phyloP scores from a whole-genome alignment of 345 rosid species.

The Arabis hirsuta region DNA sequence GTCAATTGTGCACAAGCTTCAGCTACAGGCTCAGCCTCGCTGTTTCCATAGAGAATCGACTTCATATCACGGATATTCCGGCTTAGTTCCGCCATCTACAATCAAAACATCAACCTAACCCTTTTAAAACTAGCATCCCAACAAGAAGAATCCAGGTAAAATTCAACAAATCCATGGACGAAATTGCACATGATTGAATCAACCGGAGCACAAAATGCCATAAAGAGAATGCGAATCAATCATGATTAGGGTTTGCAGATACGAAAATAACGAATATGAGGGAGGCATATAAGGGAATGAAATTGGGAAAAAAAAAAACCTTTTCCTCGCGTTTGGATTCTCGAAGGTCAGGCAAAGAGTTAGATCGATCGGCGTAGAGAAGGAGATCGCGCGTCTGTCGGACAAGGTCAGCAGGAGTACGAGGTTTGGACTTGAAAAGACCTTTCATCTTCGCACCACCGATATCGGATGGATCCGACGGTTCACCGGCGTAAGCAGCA shows the following conservation, averaged over 20 bases:
- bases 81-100: conserved; percentile 83
- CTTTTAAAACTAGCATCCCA: not conserved
- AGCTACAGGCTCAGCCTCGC: conserved; percentile 93
- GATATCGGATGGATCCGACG: conserved; percentile 42
- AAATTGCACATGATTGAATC: not conserved
- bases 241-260: too few relatives aligned
- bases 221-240: not conserved
- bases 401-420: conserved; percentile 81
- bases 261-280: too few relatives aligned
- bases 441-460: conserved; percentile 69
- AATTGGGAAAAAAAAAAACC: conserved; percentile 36
- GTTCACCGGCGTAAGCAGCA: conserved; percentile 34
- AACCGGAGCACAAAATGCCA: not conserved
- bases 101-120: not conserved
- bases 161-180: conserved; percentile 6
- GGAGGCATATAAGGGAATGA: not conserved
- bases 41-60: conserved; percentile 86
- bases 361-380: conserved; percentile 49
- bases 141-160: not conserved
- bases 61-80: conserved; percentile 85
- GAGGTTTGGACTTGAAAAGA: conserved; percentile 85
- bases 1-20: conserved; percentile 93
- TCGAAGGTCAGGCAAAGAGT: conserved; percentile 44
- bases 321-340: conserved; percentile 75
- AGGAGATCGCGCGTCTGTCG: conserved; percentile 93